phyloP scores from a whole-genome alignment of 768 basidiomycete species.

The Podaxis mareebaensis region DNA sequence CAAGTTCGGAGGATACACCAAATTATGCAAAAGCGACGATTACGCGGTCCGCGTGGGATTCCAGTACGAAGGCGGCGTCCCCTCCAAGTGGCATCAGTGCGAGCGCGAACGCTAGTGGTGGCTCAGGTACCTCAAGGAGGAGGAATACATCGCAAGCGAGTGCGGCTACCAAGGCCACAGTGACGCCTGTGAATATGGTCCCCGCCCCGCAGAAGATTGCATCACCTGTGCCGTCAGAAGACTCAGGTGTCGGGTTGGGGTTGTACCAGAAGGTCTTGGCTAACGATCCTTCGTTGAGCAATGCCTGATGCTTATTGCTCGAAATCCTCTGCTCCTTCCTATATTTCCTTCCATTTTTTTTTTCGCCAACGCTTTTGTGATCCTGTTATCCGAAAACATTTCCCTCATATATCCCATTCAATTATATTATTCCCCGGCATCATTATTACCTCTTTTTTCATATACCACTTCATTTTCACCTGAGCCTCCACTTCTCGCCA shows the following conservation, averaged over 20 bases:
- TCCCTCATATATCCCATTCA: slow-evolving; percentile 27
- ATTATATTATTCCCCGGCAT: slow-evolving; percentile 18
- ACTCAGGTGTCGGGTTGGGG: slow-evolving; percentile 70
- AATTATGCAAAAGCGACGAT: slow-evolving; percentile 70
- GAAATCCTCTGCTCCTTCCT: slow-evolving; percentile 26
- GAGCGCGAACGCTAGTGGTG: slow-evolving; percentile 28
- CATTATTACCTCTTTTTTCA: slow-evolving; percentile 23
- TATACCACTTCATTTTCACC: slow-evolving; percentile 25
- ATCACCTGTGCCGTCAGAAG: slow-evolving; percentile 77
- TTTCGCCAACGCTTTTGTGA: slow-evolving; percentile 16
- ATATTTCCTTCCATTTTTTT: neutral
- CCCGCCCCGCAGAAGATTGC: slow-evolving; percentile 42
- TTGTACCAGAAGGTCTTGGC: slow-evolving; percentile 81
- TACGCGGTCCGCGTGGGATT: slow-evolving; percentile 75
- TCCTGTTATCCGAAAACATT: slow-evolving; percentile 18
- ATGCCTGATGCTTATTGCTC: slow-evolving; percentile 28
- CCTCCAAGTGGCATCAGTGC: neutral
- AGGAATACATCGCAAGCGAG: slow-evolving; percentile 77
- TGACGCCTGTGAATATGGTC: slow-evolving; percentile 34
- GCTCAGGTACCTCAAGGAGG: slow-evolving; percentile 52
- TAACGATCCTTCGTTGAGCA: slow-evolving; percentile 67
- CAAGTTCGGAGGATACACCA: slow-evolving; percentile 59
- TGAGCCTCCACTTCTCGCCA: slow-evolving; percentile 16
- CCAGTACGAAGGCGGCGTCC: slow-evolving; percentile 41
- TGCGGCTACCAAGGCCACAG: slow-evolving; percentile 47